A percentile compares a stretch with the other conserved stretches of the same genome.
Conservation (phyloP, 345 rosid genomes). For the Salix arbutifolia region DNA sequence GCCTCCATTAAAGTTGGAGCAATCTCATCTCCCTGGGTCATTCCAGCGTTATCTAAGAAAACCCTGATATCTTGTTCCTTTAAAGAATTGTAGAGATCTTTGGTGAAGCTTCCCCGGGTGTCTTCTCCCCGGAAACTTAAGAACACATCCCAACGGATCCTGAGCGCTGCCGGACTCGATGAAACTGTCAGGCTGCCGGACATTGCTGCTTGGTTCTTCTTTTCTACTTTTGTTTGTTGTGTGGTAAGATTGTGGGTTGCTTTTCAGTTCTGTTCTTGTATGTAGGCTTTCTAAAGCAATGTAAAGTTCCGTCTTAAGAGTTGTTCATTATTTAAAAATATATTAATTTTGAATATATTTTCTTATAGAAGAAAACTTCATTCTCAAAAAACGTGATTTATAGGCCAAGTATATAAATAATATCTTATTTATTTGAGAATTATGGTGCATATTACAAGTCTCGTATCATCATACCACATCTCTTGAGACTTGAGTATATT, state of each 20-base stretch:
- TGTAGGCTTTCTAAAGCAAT: background rate
- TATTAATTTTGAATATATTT: too few species aligned
- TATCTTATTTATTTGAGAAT: too few species aligned
- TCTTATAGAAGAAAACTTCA: too few species aligned
- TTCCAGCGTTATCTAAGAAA: slow-evolving; percentile 40
- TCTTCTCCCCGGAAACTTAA: slow-evolving; percentile 58
- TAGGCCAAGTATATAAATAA: too few species aligned
- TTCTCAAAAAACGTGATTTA: too few species aligned
- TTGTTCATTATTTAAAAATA: too few species aligned
- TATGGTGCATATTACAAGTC: too few species aligned
- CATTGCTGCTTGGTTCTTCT: background rate
- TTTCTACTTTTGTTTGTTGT: background rate
- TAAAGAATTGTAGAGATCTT: slow-evolving; percentile 22
- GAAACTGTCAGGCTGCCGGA: background rate
- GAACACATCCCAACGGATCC: slow-evolving; percentile 50
- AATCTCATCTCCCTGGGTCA: slow-evolving; percentile 44
- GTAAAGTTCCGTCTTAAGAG: too few species aligned
- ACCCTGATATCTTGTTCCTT: slow-evolving; percentile 24
- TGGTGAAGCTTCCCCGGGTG: slow-evolving; percentile 37
- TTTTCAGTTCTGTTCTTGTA: background rate
- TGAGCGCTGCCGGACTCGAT: slow-evolving; percentile 20
- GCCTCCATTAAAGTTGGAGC: slow-evolving; percentile 27
- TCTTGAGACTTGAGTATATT: too few species aligned
- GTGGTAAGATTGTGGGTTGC: background rate
- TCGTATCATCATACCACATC: too few species aligned